Evolutionary conservation across 345 rosid genomes (phyloP).

Genomic region (Eutrema yunnanense): DNA sequence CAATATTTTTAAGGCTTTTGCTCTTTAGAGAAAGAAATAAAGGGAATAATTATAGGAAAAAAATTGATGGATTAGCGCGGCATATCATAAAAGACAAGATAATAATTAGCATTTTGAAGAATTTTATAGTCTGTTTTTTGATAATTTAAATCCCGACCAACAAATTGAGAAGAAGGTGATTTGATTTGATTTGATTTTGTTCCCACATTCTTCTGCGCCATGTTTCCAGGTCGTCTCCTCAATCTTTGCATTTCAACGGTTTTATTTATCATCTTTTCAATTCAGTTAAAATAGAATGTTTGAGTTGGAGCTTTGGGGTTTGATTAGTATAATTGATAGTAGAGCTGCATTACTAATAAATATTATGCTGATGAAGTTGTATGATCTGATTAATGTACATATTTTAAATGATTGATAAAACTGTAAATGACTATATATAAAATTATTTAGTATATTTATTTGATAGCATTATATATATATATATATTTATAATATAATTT

Average conservation of each 20-base stretch:
- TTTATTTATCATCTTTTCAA: not conserved
- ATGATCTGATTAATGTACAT: no score
- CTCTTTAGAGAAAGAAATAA: not conserved
- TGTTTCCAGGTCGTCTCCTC: conserved; percentile 15
- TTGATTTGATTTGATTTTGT: not conserved
- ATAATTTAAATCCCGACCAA: not conserved
- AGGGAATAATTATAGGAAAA: not conserved
- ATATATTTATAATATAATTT: no score
- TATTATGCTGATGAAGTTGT: no score
- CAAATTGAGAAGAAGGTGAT: not conserved
- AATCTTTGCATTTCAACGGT: conserved; percentile 1
- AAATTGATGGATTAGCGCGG: not conserved
- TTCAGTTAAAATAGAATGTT: no score
- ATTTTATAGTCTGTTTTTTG: not conserved
- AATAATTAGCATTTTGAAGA: not conserved
- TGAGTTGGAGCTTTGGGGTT: no score
- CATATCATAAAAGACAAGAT: not conserved
- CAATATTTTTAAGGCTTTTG: not conserved
- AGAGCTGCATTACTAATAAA: no score
- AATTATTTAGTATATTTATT: no score
- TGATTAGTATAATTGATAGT: no score
- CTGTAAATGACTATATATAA: no score
- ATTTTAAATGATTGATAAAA: no score
- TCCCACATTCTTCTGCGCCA: conserved; percentile 18
- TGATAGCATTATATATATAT: no score